Evolutionary conservation across 2,329 filamentous ascomycete genomes (phyloP), one percentile per base, ranked within the genome.

Genomic region (Phoma sp.): DNA sequence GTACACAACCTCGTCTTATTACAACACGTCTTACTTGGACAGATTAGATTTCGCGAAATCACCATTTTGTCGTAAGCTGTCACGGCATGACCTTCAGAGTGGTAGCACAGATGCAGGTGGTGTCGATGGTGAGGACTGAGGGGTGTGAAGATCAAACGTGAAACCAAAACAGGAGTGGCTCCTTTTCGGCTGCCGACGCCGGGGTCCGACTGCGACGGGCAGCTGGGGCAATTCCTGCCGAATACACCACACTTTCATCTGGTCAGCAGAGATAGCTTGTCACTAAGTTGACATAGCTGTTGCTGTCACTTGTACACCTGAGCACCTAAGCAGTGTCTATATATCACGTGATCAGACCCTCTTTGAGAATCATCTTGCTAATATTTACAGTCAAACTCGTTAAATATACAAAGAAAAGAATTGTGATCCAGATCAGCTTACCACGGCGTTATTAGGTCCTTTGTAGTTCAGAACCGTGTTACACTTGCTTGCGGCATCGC

Each of bases 381-480:
- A 18, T 18, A 18, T 18, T 18, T 18, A 18, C 18, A 18, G 18
- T 18, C 18, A 18, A 18, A 18, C 18, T 18, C 18, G 1, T 18
- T 18, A 18, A 18, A 18, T 18, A 18, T 18, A 29, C 27, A 29
- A 29, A 2, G 9, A 29, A 6, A 6, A 29, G 27, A 29, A 7
- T 9, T 29, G 3, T 3, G 27, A 6, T 9, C 9, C 27, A 29
- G 27, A 18, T 50, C 32, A 55, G 14, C 35, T 39, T 29, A 55
- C 46, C 7, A 55, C 42, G 5, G 52, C 52, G 6, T 41, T 40
- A 9, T 36, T 24, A 1, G 36, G 30, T 1, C 56, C 61, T 2
- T 47, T 57, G 1, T 51, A 60, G 35, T 71, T 71, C 29, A 62
- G 65, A 9, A 71, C 64, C 6, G 58, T 70, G n/a, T 69, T 69